Evolutionary conservation across 257 asterid species (phyloP), one percentile per base, ranked within the genome.

Genomic region (Osmanthus fragrans): DNA sequence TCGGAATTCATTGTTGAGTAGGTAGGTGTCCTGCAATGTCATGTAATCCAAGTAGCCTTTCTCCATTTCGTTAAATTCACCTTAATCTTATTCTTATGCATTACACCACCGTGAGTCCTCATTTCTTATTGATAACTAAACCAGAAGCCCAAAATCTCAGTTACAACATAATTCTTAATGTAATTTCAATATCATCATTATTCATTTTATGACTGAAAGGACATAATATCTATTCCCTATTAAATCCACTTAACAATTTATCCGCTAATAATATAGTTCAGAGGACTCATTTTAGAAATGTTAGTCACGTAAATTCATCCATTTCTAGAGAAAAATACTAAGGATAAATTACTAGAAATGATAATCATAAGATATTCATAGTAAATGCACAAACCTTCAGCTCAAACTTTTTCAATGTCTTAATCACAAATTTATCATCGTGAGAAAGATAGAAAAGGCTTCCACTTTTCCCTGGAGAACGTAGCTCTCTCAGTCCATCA

Each of bases 401-500:
- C 87, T 96, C 99, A 47, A 87, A 75, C 81, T 84, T 89, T 80
- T 83, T 93, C 85, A 93, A 80, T 66, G 99, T 96, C 87, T 96
- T 96, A 78, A 96, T 89, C 58, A 96, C 96, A 88, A 96, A 96
- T 88, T 90, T 87, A 77, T 91, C 98, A 84, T 96, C 97, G 60
- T 90, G 88, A 56, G 99, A 92, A 54, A 88, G 92, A 83, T 89
- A 93, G 83, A 93, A 96, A 80, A 93, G 79, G 86, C 98, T 96
- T 85, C 99, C 98, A 85, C 99, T 96, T 83, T 96, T 96, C 70
- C 99, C 99, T 5, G 99, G 94, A 72, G 98, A 93, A 68, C 94
- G 88, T 73, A 93, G 90, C 84, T 90, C 97, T 82, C 89, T 89
- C 83, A 96, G 88, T 80, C 95, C 97, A 83, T 93, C 96, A 79